These are phyloP conservation scores for Harrya chromipes DNA, from an alignment of 768 basidiomycete species.

Conservation along the genomic window DNA sequence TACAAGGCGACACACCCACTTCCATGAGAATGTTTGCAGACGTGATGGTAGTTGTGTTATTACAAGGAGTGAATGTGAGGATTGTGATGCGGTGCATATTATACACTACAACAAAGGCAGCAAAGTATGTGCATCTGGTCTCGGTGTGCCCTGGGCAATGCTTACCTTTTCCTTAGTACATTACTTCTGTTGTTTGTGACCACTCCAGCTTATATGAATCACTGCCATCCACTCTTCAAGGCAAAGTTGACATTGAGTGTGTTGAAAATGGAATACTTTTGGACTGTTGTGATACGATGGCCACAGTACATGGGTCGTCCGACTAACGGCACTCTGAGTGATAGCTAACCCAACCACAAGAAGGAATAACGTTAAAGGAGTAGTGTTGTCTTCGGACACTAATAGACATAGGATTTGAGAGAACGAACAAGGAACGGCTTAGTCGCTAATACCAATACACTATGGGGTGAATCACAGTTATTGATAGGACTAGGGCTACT, in stretches of 20 bases:
- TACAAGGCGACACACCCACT: no score
- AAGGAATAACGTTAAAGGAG: no score
- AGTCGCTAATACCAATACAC: no score
- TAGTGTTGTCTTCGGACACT: no score
- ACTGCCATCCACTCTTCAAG: not conserved
- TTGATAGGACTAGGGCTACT: no score
- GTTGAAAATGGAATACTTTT: conserved; percentile 1
- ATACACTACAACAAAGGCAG: not conserved
- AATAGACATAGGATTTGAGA: no score
- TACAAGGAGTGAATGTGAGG: not conserved
- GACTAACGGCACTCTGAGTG: no score
- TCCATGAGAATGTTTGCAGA: not conserved
- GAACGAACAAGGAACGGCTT: no score
- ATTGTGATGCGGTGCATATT: not conserved
- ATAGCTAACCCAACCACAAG: no score
- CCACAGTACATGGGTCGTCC: no score
- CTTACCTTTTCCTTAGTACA: not conserved
- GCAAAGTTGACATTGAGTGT: not conserved
- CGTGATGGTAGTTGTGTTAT: not conserved
- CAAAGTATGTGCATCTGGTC: not conserved
- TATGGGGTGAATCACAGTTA: no score
- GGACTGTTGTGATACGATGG: no score
- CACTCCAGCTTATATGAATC: not conserved
- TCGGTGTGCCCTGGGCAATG: not conserved
- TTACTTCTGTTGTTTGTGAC: not conserved